phyloP scores from a whole-genome alignment of 176 grass and related monocot species.

The Luzula sylvatica region DNA sequence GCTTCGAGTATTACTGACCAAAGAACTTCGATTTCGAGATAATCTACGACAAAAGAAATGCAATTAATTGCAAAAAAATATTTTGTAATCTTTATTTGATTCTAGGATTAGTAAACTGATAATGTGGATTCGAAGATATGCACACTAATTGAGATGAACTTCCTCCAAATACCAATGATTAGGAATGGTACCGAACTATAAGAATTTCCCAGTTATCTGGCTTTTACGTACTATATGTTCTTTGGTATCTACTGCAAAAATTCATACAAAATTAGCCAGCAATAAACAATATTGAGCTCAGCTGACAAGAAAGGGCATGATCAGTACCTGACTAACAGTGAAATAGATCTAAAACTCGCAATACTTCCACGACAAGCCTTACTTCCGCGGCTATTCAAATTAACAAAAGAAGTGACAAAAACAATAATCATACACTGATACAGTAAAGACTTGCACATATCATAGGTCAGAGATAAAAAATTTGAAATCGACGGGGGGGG shows the following conservation, averaged over 20 bases:
- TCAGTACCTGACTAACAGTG: conserved; percentile 14
- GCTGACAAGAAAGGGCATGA: conserved; percentile 2
- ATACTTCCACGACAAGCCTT: neutral
- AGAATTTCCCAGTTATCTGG: too few species aligned
- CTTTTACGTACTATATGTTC: too few species aligned
- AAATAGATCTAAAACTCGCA: conserved; percentile 16
- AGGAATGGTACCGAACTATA: too few species aligned
- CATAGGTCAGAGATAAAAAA: neutral
- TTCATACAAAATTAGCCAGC: neutral
- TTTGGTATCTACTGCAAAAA: too few species aligned
- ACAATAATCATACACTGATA: neutral
- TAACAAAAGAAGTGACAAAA: neutral
- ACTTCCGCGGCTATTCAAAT: neutral
- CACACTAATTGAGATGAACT: too few species aligned
- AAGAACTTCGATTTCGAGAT: conserved; percentile 5
- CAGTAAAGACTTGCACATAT: too few species aligned
- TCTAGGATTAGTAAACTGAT: too few species aligned
- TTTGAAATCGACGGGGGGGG: neutral
- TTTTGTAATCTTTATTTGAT: too few species aligned
- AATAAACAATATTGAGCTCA: neutral
- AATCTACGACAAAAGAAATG: neutral
- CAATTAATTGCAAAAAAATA: too few species aligned
- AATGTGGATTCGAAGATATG: too few species aligned
- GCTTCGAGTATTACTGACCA: conserved; percentile 10
- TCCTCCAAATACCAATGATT: too few species aligned